Conservation (phyloP, 73 alveolate species). For the Symbiodinium pilosum region DNA sequence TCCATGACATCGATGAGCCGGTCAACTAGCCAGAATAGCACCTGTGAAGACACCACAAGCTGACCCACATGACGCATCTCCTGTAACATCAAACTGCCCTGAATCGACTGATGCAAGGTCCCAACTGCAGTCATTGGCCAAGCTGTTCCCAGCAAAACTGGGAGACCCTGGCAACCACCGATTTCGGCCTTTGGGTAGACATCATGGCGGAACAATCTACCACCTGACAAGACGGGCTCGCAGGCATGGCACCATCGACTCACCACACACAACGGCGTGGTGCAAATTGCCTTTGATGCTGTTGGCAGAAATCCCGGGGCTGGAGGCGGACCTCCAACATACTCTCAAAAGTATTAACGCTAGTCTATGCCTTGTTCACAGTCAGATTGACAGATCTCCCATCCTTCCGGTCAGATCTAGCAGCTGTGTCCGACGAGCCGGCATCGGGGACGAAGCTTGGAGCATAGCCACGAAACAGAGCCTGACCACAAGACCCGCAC, state of each 20-base stretch:
- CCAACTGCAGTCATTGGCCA: neutral
- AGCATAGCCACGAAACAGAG: conserved; percentile 89
- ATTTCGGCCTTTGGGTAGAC: conserved; percentile 41
- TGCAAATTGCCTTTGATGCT: neutral
- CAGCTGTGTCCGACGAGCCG: neutral
- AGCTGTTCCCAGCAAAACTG: neutral
- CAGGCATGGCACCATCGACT: no score
- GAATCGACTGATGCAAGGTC: neutral
- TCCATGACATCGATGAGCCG: conserved; percentile 76
- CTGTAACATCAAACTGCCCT: neutral
- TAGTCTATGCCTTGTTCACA: no score
- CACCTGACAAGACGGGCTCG: neutral
- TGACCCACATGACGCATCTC: neutral
- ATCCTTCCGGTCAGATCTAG: neutral
- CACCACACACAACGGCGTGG: no score
- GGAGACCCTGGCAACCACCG: neutral
- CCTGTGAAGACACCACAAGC: neutral
- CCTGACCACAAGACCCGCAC: conserved; percentile 8
- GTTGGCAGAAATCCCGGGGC: neutral
- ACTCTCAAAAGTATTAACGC: no score
- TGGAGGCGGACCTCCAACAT: neutral
- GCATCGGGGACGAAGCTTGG: neutral
- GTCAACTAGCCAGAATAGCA: conserved; percentile 60
- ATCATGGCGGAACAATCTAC: conserved; percentile 45
- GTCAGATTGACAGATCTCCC: no score